Base-by-base conservation (phyloP, 306 rosid genomes). In the Quercus robur region DNA sequence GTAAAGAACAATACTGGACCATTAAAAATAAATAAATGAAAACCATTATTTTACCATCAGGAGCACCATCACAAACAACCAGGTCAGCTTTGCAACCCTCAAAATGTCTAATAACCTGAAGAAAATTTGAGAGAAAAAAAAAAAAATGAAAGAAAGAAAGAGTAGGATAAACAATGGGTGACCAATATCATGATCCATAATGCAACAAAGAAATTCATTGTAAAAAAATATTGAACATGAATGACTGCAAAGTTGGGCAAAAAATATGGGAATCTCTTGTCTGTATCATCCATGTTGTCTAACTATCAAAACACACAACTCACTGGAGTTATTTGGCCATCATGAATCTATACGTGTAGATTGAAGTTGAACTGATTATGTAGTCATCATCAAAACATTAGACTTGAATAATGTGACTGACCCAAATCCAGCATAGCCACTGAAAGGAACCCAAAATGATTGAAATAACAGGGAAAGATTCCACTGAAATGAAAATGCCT, bases 61-160 rank as follows among this genome's bases (percentile, higher is more conserved):
- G 99, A 59, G 99, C 99, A 75, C 99, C 99, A 79, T 95, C 99
- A 77, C 99, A 95, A 79, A 95, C 99, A 78, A 95, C 98, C 71
- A 95, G 90, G 86, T 95, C 97, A 81, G 99, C 97, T 89, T 91
- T 95, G 93, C 98, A 91, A 38, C 99, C 99, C 85, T 95, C 99
- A 71, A 95, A 95, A 88, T 93, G 98, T 83, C 92, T 88, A 75
- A 93, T 93, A 64, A 95, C 99, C 99, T 95, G 90, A 82, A 79
- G 75, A 78, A 70, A 76, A 41, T 41, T 41, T 41, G 46, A 41
- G 46, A 41, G 46, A 41, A 41, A 41, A 41, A 28, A 41, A 28
- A 28, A 28, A 41, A 41, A 41, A 8, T 8, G 46, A 41, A 41
- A 8, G 46, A 85, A 59, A 75, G 64, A 70, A 23, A 41, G 35